These are phyloP conservation scores for Albatrellus ellisii DNA, from an alignment of 768 basidiomycete genomes.

Conservation along the genomic window DNA sequence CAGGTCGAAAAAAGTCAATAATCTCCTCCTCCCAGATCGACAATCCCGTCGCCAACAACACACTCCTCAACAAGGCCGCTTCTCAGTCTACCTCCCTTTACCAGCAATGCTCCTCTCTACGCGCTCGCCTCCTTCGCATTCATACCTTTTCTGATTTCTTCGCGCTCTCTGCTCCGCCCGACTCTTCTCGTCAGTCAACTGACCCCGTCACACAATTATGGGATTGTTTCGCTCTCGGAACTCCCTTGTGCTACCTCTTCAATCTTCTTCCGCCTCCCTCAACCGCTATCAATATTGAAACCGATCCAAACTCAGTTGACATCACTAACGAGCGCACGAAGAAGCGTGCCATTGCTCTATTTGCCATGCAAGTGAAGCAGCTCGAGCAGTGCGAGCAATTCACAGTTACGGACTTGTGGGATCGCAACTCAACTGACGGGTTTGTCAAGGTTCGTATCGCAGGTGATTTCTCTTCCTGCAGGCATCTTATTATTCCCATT, in stretches of 20 bases:
- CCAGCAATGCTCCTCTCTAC: constrained; percentile 78
- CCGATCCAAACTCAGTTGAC: constrained; percentile 51
- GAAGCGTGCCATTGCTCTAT: constrained; percentile 85
- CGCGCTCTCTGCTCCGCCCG: constrained; percentile 38
- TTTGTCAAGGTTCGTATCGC: constrained; percentile 91
- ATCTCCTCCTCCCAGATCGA: constrained; percentile 57
- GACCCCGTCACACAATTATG: constrained; percentile 94
- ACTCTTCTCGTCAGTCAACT: constrained; percentile 57
- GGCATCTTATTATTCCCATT: constrained; percentile 6
- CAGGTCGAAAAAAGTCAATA: constrained; percentile 62
- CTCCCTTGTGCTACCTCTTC: constrained; percentile 91
- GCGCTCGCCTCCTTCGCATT: constrained; percentile 67
- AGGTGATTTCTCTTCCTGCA: constrained; percentile 9
- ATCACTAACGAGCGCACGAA: constrained; percentile 67
- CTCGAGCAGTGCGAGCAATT: constrained; percentile 71
- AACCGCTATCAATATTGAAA: constrained; percentile 39
- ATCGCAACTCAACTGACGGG: constrained; percentile 84
- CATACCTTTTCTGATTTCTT: constrained; percentile 64
- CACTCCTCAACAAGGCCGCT: constrained; percentile 85
- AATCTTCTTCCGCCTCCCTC: constrained; percentile 61
- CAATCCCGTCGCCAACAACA: constrained; percentile 65
- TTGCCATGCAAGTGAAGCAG: constrained; percentile 76
- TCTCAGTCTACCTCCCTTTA: constrained; percentile 80
- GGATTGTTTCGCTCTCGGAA: constrained; percentile 87
- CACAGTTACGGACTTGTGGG: constrained; percentile 84